Percentiles rank a stretch among this genome's conserved stretches.
These are phyloP conservation scores for Colletotrichum paranaense DNA, from an alignment of 2,329 filamentous ascomycete genomes.

Conservation along the genomic window DNA sequence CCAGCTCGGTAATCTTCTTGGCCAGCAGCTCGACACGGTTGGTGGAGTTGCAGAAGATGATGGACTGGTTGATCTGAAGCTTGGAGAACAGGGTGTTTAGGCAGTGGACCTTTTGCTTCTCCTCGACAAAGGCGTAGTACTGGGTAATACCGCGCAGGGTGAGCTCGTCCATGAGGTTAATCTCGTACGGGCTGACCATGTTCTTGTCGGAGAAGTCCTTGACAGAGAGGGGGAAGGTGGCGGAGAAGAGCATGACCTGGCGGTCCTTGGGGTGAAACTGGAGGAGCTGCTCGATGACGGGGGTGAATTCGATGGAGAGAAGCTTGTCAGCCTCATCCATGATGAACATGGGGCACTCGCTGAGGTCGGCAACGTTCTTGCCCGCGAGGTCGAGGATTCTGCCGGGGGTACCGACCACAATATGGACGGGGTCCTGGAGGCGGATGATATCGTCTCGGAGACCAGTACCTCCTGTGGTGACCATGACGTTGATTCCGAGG, in stretches of 20 bases:
- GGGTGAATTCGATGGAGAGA: slow-evolving; percentile 94
- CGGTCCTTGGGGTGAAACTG: slow-evolving; percentile 97
- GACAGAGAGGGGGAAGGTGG: slow-evolving; percentile 96
- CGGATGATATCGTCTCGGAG: slow-evolving; percentile 97
- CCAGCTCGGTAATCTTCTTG: slow-evolving; percentile 99
- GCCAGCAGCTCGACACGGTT: slow-evolving; percentile 97
- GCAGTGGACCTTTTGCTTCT: slow-evolving; percentile 99
- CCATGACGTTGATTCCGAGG: slow-evolving; percentile 98
- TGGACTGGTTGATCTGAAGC: slow-evolving; percentile 99
- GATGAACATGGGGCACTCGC: slow-evolving; percentile 96
- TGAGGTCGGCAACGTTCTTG: slow-evolving; percentile 96
- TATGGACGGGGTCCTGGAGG: slow-evolving; percentile 92
- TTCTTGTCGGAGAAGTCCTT: slow-evolving; percentile 99
- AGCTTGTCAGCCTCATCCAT: slow-evolving; percentile 99
- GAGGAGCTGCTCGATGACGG: slow-evolving; percentile 95
- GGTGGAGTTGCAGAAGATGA: slow-evolving; percentile 99
- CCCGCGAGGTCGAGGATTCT: slow-evolving; percentile 95
- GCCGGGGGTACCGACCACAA: slow-evolving; percentile 96
- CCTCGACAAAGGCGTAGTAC: slow-evolving; percentile 99
- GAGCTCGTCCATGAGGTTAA: slow-evolving; percentile 99
- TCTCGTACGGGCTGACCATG: slow-evolving; percentile 96
- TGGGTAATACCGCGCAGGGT: slow-evolving; percentile 98
- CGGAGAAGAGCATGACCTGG: slow-evolving; percentile 99
- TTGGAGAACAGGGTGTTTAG: slow-evolving; percentile 99
- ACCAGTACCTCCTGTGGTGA: slow-evolving; percentile 95